A percentile compares a stretch with the other conserved stretches of the same genome.
These are phyloP conservation scores for Fusarium nygamai DNA, from an alignment of 2,329 filamentous ascomycete genomes.

Conservation along the genomic window DNA sequence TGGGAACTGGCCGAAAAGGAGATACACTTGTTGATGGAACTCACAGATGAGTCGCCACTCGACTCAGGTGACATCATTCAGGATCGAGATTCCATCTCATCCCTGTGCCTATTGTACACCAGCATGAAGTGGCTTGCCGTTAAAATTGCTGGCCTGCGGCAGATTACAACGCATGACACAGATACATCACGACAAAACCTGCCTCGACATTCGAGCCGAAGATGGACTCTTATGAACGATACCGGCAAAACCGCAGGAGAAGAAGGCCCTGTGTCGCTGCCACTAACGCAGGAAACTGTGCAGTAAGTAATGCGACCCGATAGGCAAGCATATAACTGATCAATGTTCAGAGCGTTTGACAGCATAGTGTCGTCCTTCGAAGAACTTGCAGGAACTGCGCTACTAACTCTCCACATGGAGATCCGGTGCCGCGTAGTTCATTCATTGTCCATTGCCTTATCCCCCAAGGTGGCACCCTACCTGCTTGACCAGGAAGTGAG, in stretches of 20 bases:
- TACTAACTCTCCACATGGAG: slow-evolving; percentile 89
- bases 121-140: slow-evolving; percentile 98
- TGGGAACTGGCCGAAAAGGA: slow-evolving; percentile 71
- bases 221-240: slow-evolving; percentile 85
- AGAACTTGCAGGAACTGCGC: slow-evolving; percentile 78
- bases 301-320: slow-evolving; percentile 62
- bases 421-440: slow-evolving; percentile 86
- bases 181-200: slow-evolving; percentile 69
- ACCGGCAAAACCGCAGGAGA: slow-evolving; percentile 67
- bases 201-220: slow-evolving; percentile 69
- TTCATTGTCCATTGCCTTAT: slow-evolving; percentile 74
- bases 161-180: slow-evolving; percentile 79
- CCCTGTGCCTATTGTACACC: slow-evolving; percentile 89
- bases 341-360: slow-evolving; percentile 76
- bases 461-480: slow-evolving; percentile 68
- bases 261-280: slow-evolving; percentile 78
- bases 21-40: slow-evolving; percentile 64
- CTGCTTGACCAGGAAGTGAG: slow-evolving; percentile 76
- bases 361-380: slow-evolving; percentile 85
- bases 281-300: slow-evolving; percentile 86
- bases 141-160: slow-evolving; percentile 82
- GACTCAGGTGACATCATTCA: slow-evolving; percentile 86
- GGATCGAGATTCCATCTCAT: slow-evolving; percentile 85
- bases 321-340: slow-evolving; percentile 37
- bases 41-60: slow-evolving; percentile 69